A percentile compares a stretch with the other conserved stretches of the same genome.
These are phyloP conservation scores for Coemansia sp. DNA, from an alignment of 192 early-diverging fungal genomes.

Conservation along the genomic window DNA sequence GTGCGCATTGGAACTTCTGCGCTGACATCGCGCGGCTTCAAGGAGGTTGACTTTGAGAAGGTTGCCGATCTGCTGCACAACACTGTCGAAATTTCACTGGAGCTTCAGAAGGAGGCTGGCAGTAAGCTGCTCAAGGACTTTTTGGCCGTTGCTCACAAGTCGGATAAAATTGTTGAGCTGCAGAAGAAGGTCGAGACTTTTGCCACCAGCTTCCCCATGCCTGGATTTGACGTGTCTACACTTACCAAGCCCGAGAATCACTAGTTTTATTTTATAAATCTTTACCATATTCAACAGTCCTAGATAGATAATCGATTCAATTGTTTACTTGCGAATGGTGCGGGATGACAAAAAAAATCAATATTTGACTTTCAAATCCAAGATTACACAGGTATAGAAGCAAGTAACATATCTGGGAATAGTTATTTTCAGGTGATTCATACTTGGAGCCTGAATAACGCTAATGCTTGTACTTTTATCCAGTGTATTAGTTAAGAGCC, in stretches of 20 bases:
- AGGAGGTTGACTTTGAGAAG: conserved; percentile 94
- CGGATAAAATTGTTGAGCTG: conserved; percentile 78
- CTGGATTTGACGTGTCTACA: conserved; percentile 68
- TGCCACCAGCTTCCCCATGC: conserved; percentile 96
- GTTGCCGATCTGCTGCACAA: conserved; percentile 96
- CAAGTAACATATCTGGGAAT: no score
- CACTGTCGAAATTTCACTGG: conserved; percentile 83
- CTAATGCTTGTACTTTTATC: no score
- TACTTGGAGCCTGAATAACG: no score
- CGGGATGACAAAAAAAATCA: no score
- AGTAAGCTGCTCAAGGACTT: conserved; percentile 99
- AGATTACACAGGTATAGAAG: no score
- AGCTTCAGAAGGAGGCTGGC: conserved; percentile 82
- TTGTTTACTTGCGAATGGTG: no score
- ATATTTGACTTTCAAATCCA: no score
- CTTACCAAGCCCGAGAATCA: conserved; percentile 50
- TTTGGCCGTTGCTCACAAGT: conserved; percentile 73
- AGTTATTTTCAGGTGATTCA: no score
- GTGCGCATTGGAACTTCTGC: conserved; percentile 94
- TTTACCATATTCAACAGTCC: no score
- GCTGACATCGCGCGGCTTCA: conserved; percentile 94
- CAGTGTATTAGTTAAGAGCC: no score
- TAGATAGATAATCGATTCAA: no score
- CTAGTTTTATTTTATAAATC: background rate
- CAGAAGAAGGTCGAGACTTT: conserved; percentile 89